Conservation (phyloP, 1,284 basidiomycete genomes). For the Ganoderma multipileum region DNA sequence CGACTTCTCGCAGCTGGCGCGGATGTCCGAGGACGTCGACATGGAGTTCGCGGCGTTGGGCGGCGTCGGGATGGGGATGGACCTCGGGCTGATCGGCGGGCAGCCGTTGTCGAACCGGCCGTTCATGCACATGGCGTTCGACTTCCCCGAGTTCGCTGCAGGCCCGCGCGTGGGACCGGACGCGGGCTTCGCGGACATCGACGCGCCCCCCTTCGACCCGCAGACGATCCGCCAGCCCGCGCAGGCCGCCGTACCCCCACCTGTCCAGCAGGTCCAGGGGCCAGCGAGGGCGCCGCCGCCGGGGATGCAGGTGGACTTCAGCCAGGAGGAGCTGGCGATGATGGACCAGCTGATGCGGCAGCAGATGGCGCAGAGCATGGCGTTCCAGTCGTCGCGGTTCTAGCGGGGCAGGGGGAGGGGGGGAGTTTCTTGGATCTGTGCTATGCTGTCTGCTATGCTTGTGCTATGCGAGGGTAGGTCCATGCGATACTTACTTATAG, state of each 20-base stretch:
- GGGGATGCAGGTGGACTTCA: conserved; percentile 35
- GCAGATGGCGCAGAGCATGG: conserved; percentile 26
- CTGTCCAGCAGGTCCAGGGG: conserved; percentile 4
- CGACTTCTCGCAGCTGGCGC: conserved; percentile 8
- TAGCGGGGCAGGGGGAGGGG: not conserved
- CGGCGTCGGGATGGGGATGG: conserved; percentile 34
- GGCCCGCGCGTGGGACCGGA: conserved; percentile 9
- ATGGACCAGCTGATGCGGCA: conserved; percentile 40
- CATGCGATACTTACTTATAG: not conserved
- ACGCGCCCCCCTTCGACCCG: conserved; percentile 25
- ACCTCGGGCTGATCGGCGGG: conserved; percentile 32
- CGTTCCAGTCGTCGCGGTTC: conserved; percentile 15
- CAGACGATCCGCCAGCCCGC: not conserved
- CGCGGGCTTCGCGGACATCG: conserved; percentile 28
- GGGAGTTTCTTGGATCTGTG: not conserved
- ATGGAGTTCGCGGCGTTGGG: conserved; percentile 35
- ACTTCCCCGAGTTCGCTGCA: conserved; percentile 32
- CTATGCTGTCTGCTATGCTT: not conserved
- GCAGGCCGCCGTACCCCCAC: conserved; percentile 6
- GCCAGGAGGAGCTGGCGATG: conserved; percentile 38
- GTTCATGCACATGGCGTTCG: conserved; percentile 33
- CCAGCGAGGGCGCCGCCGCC: conserved; percentile 15
- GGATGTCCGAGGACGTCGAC: conserved; percentile 28
- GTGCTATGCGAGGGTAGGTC: not conserved
- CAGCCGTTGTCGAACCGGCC: conserved; percentile 34